Percentiles rank a stretch among this genome's conserved stretches.
Evolutionary conservation across 2,329 filamentous ascomycete genomes (phyloP).

Genomic region (Exophiala viscosa): DNA sequence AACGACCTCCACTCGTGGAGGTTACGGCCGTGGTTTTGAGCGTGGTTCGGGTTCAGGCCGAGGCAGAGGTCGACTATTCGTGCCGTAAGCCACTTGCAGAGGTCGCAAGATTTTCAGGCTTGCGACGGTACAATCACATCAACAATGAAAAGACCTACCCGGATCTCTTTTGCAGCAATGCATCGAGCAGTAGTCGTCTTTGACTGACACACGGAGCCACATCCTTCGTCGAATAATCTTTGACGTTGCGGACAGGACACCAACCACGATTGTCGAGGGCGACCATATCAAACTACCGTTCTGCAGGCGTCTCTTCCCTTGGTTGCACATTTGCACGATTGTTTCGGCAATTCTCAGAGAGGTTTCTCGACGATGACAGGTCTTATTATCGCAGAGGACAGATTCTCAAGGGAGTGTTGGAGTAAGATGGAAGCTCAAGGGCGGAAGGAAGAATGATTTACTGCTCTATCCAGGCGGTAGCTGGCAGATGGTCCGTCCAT

Average conservation of each 20-base stretch:
- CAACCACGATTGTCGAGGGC: not conserved
- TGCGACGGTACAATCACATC: conserved; percentile 12
- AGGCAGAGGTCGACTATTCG: conserved; percentile 29
- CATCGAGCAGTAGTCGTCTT: not conserved
- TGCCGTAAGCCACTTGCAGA: conserved; percentile 19
- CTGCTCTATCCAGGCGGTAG: not conserved
- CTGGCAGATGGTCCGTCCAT: not conserved
- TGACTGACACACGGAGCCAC: not conserved
- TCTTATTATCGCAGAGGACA: not conserved
- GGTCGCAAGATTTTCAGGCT: conserved; percentile 1
- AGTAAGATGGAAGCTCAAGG: not conserved
- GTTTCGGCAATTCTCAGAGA: not conserved
- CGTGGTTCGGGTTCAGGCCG: conserved; percentile 24
- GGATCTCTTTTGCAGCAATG: conserved; percentile 1
- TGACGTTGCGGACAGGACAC: not conserved
- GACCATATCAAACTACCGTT: conserved; percentile 5
- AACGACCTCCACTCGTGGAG: conserved; percentile 12
- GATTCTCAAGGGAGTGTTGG: not conserved
- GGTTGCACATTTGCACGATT: not conserved
- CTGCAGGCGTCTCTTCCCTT: conserved; percentile 11
- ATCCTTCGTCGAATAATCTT: not conserved
- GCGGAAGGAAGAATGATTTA: not conserved
- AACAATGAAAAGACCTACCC: not conserved
- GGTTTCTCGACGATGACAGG: not conserved
- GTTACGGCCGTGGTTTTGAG: conserved; percentile 21